Base-by-base conservation (phyloP, 306 rosid species). In the Canavalia gladiata region DNA sequence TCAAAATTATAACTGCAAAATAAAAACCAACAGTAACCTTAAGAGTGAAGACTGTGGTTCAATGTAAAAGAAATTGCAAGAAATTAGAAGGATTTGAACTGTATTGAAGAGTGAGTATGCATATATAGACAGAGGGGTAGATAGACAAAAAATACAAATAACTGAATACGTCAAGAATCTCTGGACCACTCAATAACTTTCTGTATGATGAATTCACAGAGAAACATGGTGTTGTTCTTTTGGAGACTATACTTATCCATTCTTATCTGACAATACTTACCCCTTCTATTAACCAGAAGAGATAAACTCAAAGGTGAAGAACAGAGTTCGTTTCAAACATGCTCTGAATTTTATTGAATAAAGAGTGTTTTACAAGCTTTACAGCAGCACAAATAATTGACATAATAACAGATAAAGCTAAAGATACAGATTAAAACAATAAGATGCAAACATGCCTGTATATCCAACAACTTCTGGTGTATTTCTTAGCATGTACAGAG, bases 1-100 rank as follows among this genome's bases (percentile, higher is more conserved):
- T 95, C 99, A 42, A 84, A 68, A 86, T 83, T 86, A 68, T 91
- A 98, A 81, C 99, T 95, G 93, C 84, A 84, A 87, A 79, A 86
- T 67, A 83, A 70, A 80, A 75, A 63, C 39, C 42, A 79, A 79
- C 29, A 64, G 69, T 12, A 46, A 68, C 78, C 51, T 54, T 50
- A 86, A 81, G 60, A 78, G 8, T 54, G 57, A 86, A 81, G 60
- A 78, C 11, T 43, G 72, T 60, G 63, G 51, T 37, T 63, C 41
- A 78, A 56, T 33, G 28, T 56, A 66, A 59, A 56, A 49, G 7
- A 4, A 47, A 78, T 29, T 5, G 8, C 35, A 2, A 55, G 18
- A 52, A 72, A 80, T 67, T 5, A 49, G 18, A 31, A 64, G 68
- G 7, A 25, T 28, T 51, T 68, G 74, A 52, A 68, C 13, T 45